A percentile compares a stretch with the other conserved stretches of the same genome.
phyloP scores from a whole-genome alignment of 1,284 basidiomycete species.

The Rhizoctonia solani region DNA sequence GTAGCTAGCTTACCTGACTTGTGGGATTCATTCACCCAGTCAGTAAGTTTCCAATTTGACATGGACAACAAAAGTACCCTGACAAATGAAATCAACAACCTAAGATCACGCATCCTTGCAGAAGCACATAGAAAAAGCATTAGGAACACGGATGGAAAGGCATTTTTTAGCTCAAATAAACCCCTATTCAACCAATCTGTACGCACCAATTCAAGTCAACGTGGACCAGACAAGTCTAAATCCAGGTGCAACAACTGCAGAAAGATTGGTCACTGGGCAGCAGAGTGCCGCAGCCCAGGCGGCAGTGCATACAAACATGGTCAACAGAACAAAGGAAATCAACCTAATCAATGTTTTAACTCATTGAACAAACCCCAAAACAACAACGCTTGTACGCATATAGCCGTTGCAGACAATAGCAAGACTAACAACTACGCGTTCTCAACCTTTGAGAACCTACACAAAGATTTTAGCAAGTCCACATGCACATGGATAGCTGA shows the following conservation, averaged over 20 bases:
- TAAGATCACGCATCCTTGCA: not conserved
- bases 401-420: too few relatives aligned
- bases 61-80: not conserved
- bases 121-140: not conserved
- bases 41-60: not conserved
- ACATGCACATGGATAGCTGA: too few relatives aligned
- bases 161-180: not conserved
- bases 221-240: too few relatives aligned
- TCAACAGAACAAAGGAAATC: not conserved
- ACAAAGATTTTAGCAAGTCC: too few relatives aligned
- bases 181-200: not conserved
- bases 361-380: not conserved
- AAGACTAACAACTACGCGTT: too few relatives aligned
- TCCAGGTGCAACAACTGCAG: not conserved
- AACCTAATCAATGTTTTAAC: not conserved
- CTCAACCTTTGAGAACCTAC: too few relatives aligned
- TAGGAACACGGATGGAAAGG: not conserved
- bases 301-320: not conserved
- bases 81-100: not conserved
- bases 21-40: slow-evolving; percentile 17
- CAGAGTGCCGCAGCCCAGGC: not conserved
- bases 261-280: not conserved
- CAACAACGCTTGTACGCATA: too few relatives aligned
- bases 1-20: slow-evolving; percentile 11
- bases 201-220: not conserved